phyloP scores from a whole-genome alignment of 306 rosid species.

The Begonia loranthoides region DNA sequence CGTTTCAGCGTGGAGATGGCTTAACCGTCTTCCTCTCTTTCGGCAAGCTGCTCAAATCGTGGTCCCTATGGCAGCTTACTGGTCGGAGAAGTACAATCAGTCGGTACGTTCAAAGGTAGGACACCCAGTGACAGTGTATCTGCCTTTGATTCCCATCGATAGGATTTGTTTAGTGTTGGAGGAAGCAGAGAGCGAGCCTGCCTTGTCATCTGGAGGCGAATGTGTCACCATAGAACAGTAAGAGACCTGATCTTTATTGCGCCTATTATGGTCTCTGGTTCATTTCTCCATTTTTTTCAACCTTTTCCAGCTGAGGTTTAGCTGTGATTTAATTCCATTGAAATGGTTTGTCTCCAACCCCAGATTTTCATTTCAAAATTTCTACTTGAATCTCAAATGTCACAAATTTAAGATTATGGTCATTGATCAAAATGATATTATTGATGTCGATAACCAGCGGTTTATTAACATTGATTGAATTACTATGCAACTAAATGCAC shows the following conservation, averaged over 20 bases:
- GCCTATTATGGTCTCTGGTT: no score
- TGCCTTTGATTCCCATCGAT: conserved; percentile 35
- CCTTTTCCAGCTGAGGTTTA: no score
- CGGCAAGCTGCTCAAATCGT: conserved; percentile 23
- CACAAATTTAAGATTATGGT: no score
- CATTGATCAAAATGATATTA: no score
- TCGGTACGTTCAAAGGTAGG: conserved; percentile 17
- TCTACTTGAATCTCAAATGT: no score
- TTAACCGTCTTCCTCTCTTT: conserved; percentile 33
- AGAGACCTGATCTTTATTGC: neutral
- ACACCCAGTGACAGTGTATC: conserved; percentile 9
- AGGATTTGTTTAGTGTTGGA: conserved; percentile 23
- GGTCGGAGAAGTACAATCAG: conserved; percentile 30
- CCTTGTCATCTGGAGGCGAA: conserved; percentile 6
- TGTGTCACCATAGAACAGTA: conserved; percentile 1
- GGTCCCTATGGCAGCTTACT: conserved; percentile 28
- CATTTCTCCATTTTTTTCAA: no score
- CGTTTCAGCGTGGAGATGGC: conserved; percentile 25
- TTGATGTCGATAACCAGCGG: no score
- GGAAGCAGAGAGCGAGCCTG: conserved; percentile 11
- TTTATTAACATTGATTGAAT: no score
- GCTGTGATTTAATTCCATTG: no score
- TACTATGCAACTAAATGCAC: no score
- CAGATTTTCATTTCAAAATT: no score
- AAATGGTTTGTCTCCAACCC: no score